These are phyloP conservation scores for Skeletonema costatum DNA, from an alignment of 108 stramenopile genomes.

Conservation along the genomic window DNA sequence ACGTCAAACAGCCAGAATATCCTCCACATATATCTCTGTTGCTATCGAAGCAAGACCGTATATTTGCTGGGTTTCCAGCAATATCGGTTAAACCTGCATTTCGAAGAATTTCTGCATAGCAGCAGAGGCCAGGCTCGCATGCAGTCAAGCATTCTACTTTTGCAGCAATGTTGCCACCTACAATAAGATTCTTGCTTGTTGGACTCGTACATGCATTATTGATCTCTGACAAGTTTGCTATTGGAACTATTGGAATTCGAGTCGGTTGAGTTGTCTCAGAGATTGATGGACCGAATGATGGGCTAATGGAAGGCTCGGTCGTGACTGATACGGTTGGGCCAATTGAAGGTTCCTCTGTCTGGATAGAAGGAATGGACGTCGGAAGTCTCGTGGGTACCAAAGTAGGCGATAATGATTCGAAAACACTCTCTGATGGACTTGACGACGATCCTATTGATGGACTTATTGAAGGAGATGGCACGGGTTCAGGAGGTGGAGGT, in stretches of 20 bases:
- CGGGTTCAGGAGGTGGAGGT: background rate
- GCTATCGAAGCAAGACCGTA: background rate
- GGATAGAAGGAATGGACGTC: background rate
- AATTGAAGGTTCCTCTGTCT: background rate
- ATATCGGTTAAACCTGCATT: background rate
- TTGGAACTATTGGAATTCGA: background rate
- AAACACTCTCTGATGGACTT: background rate
- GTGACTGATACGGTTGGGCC: background rate
- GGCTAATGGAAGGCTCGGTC: background rate
- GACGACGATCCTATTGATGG: background rate
- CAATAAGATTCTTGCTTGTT: background rate
- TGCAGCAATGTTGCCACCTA: background rate
- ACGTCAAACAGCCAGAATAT: background rate
- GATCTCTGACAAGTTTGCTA: background rate
- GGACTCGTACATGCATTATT: background rate
- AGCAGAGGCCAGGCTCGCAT: constrained; percentile 1
- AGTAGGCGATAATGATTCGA: background rate
- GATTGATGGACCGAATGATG: background rate
- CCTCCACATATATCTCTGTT: background rate
- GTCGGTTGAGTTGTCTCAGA: background rate
- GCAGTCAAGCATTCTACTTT: background rate
- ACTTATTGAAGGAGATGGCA: background rate
- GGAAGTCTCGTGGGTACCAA: background rate
- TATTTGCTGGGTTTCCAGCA: background rate
- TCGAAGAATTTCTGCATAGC: background rate